Conservation (phyloP, 2,329 filamentous ascomycete genomes). For the Calonectria pauciramosa region DNA sequence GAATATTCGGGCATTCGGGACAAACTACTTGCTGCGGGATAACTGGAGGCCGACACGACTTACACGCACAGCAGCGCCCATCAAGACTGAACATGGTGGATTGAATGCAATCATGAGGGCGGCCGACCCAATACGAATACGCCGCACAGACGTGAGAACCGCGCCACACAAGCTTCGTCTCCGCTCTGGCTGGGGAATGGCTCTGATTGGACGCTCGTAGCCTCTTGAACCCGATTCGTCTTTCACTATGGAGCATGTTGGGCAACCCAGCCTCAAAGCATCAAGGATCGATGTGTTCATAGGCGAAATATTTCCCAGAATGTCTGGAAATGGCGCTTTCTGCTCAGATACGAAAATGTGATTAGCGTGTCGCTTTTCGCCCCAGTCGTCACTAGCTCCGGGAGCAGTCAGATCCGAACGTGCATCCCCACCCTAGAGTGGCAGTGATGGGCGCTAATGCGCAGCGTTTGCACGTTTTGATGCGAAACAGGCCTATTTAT, state of each 20-base stretch:
- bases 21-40: neutral
- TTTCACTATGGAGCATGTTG: neutral
- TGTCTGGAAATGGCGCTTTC: neutral
- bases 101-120: neutral
- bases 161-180: neutral
- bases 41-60: neutral
- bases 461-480: neutral
- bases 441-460: neutral
- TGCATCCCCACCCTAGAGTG: neutral
- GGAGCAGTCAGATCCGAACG: neutral
- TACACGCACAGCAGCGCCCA: neutral
- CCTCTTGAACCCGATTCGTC: neutral
- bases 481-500: neutral
- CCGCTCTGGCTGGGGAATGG: no score
- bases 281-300: neutral
- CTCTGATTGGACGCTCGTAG: neutral
- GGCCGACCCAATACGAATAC: slow-evolving; percentile 5
- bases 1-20: neutral
- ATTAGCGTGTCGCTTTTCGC: neutral
- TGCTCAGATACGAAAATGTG: neutral
- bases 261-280: neutral
- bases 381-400: neutral
- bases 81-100: neutral
- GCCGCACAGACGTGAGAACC: neutral
- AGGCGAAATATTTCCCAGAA: neutral